Evolutionary conservation across 768 basidiomycete species (phyloP).

Genomic region (Hirschioporus abietinus): DNA sequence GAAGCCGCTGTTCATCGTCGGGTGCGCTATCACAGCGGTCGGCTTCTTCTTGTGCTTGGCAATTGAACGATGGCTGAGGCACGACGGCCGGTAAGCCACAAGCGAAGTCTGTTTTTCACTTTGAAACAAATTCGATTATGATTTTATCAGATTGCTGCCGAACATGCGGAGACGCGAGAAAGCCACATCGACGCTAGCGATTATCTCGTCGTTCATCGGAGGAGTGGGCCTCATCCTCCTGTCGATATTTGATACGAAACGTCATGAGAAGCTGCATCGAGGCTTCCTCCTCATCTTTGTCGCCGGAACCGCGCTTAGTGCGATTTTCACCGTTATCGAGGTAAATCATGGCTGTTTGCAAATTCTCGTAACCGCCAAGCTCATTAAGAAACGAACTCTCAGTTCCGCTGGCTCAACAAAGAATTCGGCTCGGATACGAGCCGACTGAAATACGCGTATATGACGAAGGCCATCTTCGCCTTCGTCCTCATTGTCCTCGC

Average conservation of each 20-base stretch:
- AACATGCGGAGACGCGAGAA: slow-evolving; percentile 54
- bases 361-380: not conserved
- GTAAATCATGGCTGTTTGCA: slow-evolving; percentile 24
- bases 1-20: slow-evolving; percentile 71
- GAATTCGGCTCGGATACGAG: slow-evolving; percentile 38
- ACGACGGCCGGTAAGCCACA: slow-evolving; percentile 48
- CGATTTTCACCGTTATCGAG: slow-evolving; percentile 71
- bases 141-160: slow-evolving; percentile 44
- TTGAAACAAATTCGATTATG: not conserved
- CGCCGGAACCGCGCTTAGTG: slow-evolving; percentile 62
- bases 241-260: slow-evolving; percentile 65
- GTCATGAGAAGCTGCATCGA: slow-evolving; percentile 45
- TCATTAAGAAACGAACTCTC: slow-evolving; percentile 5
- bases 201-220: slow-evolving; percentile 38
- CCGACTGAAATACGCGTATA: slow-evolving; percentile 48
- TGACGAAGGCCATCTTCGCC: slow-evolving; percentile 58
- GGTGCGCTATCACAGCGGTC: slow-evolving; percentile 56
- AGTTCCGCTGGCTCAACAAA: slow-evolving; percentile 64
- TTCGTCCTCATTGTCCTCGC: slow-evolving; percentile 51
- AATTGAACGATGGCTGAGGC: slow-evolving; percentile 59
- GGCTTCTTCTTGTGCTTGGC: slow-evolving; percentile 56
- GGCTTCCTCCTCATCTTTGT: slow-evolving; percentile 69
- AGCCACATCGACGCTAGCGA: slow-evolving; percentile 50
- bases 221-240: slow-evolving; percentile 62
- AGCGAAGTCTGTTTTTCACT: not conserved